Percentiles rank a stretch among this genome's conserved stretches.
phyloP scores from a whole-genome alignment of 2,329 filamentous ascomycete species.

The Pseudocercospora musae region DNA sequence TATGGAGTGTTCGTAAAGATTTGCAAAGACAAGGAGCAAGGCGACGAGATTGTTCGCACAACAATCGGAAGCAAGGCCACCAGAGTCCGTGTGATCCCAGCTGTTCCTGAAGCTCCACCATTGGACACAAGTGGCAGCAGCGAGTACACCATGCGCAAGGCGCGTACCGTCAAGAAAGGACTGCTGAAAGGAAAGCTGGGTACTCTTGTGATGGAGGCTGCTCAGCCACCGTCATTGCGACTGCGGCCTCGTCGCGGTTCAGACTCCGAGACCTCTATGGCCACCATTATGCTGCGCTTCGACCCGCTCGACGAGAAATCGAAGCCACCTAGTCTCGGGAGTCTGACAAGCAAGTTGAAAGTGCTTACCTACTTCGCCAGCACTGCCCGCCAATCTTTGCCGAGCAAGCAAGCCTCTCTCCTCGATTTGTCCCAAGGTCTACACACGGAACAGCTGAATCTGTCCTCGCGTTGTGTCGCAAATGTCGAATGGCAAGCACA shows the following conservation, averaged over 20 bases:
- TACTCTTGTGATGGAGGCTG: constrained; percentile 54
- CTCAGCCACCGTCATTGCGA: constrained; percentile 56
- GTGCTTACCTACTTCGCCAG: constrained; percentile 57
- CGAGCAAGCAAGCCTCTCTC: constrained; percentile 42
- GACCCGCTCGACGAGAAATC: constrained; percentile 52
- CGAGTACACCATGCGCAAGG: constrained; percentile 54
- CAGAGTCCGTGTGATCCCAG: constrained; percentile 59
- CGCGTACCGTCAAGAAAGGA: constrained; percentile 60
- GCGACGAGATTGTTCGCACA: constrained; percentile 39
- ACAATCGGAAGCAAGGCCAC: constrained; percentile 51
- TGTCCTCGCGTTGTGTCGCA: constrained; percentile 56
- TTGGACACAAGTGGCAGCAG: constrained; percentile 48
- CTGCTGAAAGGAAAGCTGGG: constrained; percentile 59
- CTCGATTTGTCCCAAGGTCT: constrained; percentile 50
- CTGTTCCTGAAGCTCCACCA: constrained; percentile 58
- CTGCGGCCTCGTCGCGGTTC: constrained; percentile 42
- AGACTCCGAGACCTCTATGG: constrained; percentile 50
- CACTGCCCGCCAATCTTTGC: constrained; percentile 50
- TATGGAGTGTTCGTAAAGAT: constrained; percentile 51
- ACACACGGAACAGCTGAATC: constrained; percentile 51
- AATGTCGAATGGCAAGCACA: constrained; percentile 21
- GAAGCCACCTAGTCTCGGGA: constrained; percentile 53
- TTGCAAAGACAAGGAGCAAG: constrained; percentile 41
- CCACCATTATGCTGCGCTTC: constrained; percentile 58
- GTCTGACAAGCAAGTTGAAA: constrained; percentile 54